Evolutionary conservation across 2,329 filamentous ascomycete genomes (phyloP).

Genomic region (Coleophoma crateriformis): DNA sequence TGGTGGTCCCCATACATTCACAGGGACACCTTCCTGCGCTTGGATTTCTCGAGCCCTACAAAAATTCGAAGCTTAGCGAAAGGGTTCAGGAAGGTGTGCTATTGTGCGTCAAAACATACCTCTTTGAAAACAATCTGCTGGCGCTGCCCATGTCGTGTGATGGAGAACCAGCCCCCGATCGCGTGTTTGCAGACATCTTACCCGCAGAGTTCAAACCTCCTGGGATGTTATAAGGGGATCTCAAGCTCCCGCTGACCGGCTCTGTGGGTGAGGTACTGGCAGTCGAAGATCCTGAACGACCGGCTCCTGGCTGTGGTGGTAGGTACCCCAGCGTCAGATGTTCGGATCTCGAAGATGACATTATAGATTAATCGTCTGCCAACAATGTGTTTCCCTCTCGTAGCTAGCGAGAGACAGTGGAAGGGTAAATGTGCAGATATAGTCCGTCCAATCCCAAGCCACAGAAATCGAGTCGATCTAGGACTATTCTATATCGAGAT

Average conservation of each 20-base stretch:
- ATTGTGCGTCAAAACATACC: constrained; percentile 50
- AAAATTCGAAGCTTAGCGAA: constrained; percentile 10
- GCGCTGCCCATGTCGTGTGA: constrained; percentile 72
- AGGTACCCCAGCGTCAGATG: constrained; percentile 80
- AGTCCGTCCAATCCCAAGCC: constrained; percentile 3
- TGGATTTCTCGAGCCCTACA: constrained; percentile 89
- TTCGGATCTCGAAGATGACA: constrained; percentile 83
- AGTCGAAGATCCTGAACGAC: constrained; percentile 67
- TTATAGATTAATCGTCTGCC: constrained; percentile 66
- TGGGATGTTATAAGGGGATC: constrained; percentile 69
- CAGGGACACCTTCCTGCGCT: constrained; percentile 80
- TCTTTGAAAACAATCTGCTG: constrained; percentile 80
- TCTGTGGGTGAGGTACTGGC: constrained; percentile 78
- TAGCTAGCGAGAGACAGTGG: constrained; percentile 22
- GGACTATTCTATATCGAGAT: too few species aligned
- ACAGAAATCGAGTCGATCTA: neutral
- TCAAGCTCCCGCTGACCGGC: constrained; percentile 55
- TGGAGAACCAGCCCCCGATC: constrained; percentile 91
- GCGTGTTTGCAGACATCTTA: constrained; percentile 54
- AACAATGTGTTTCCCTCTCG: constrained; percentile 14
- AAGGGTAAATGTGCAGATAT: constrained; percentile 18
- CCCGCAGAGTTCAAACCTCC: constrained; percentile 52
- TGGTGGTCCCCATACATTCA: constrained; percentile 85
- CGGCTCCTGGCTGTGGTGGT: constrained; percentile 36
- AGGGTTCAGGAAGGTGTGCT: neutral